Conservation (phyloP, 1,284 basidiomycete species). For the Trichosporon sp. region DNA sequence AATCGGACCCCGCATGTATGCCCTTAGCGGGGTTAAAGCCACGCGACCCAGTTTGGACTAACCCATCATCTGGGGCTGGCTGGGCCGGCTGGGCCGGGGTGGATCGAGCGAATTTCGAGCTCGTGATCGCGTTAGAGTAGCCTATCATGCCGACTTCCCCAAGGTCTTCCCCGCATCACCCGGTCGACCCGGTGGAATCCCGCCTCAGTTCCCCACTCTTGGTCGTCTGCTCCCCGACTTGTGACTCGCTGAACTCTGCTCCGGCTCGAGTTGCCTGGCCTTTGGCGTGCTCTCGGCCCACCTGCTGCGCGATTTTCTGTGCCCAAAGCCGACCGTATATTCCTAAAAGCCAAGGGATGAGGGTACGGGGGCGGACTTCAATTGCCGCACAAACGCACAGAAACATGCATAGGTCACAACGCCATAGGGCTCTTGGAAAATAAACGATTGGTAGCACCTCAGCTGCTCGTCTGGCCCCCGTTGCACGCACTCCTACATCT, state of each 20-base stretch:
- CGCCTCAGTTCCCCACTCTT: background rate
- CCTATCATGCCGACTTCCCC: background rate
- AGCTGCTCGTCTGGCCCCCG: background rate
- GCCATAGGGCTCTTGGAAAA: background rate
- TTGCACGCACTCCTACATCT: background rate
- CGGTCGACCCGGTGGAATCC: background rate
- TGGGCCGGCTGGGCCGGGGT: background rate
- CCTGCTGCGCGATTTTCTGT: no score
- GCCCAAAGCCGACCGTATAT: no score
- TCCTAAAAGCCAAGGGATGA: no score
- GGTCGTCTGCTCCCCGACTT: background rate
- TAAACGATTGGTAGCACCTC: background rate
- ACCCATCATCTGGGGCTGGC: no score
- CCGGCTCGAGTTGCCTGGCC: background rate
- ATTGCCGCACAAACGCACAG: background rate
- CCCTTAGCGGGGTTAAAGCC: conserved; percentile 12
- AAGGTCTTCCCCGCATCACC: background rate
- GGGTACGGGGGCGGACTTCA: background rate
- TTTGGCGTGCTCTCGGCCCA: no score
- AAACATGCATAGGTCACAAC: background rate
- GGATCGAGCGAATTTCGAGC: background rate
- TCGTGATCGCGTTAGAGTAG: background rate
- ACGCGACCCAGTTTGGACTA: conserved; percentile 13
- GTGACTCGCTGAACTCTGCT: conserved; percentile 10
- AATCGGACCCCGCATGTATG: conserved; percentile 13